Evolutionary conservation across 768 basidiomycete genomes (phyloP).

Genomic region (Neoboletus magnificus): DNA sequence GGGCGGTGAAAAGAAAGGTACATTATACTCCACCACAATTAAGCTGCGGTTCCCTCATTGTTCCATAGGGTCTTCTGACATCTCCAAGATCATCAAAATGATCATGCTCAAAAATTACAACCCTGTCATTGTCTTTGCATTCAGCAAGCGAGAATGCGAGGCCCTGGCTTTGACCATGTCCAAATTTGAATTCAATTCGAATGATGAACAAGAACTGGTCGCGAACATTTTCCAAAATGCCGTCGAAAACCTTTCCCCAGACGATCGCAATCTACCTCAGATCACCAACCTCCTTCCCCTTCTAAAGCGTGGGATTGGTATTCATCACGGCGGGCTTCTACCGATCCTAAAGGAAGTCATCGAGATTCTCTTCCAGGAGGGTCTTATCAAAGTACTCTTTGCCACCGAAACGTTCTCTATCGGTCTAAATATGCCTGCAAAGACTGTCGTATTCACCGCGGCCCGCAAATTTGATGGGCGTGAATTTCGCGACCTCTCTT

Average conservation of each 20-base stretch:
- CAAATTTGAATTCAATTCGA: conserved; percentile 94
- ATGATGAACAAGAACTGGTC: conserved; percentile 88
- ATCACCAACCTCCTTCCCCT: conserved; percentile 91
- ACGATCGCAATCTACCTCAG: conserved; percentile 88
- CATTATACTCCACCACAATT: background rate
- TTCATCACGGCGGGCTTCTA: conserved; percentile 96
- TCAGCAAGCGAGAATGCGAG: conserved; percentile 98
- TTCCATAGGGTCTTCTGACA: conserved; percentile 77
- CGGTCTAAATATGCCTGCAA: conserved; percentile 98
- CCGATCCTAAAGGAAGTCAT: conserved; percentile 99
- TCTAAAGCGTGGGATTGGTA: conserved; percentile 91
- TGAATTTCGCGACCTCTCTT: conserved; percentile 90
- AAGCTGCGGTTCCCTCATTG: conserved; percentile 1
- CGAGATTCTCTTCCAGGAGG: conserved; percentile 98
- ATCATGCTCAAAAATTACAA: conserved; percentile 98
- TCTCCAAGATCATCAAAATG: conserved; percentile 97
- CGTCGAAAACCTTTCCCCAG: conserved; percentile 80
- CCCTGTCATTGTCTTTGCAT: conserved; percentile 97
- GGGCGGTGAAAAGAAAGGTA: conserved; percentile 91
- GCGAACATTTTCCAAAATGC: conserved; percentile 91
- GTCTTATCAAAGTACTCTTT: conserved; percentile 95
- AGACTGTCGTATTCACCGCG: conserved; percentile 96
- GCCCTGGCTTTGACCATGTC: conserved; percentile 84
- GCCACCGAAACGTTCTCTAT: conserved; percentile 99
- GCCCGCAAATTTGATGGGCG: conserved; percentile 95